These are phyloP conservation scores for Boletus tylopilopsis DNA, from an alignment of 768 basidiomycete species.

Conservation along the genomic window DNA sequence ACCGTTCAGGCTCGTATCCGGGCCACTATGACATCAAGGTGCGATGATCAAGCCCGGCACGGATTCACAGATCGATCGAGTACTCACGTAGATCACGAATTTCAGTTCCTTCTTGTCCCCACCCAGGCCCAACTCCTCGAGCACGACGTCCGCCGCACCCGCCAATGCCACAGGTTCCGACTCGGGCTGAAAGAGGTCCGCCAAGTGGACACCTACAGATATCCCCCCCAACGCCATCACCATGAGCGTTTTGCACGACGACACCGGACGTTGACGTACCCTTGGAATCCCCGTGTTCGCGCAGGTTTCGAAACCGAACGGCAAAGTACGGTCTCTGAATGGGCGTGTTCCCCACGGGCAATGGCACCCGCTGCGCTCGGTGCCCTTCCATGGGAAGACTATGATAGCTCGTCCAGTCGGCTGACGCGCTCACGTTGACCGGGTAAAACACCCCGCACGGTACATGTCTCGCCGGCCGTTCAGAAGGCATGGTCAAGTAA, in stretches of 20 bases:
- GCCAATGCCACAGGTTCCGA: neutral
- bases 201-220: neutral
- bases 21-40: neutral
- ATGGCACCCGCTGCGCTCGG: neutral
- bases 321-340: neutral
- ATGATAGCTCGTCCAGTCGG: no score
- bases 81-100: neutral
- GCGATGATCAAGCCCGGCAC: no score
- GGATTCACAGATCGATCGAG: no score
- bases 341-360: neutral
- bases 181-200: neutral
- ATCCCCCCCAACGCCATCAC: neutral
- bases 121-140: neutral
- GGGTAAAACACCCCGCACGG: no score
- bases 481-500: neutral
- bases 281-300: neutral
- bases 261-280: neutral
- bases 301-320: conserved; percentile 1
- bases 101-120: neutral
- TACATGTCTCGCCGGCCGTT: no score
- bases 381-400: no score
- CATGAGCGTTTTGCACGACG: neutral
- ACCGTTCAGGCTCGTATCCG: neutral
- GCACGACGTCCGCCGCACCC: neutral
- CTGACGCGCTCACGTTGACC: no score